Evolutionary conservation across 768 basidiomycete species (phyloP), one percentile per base, ranked within the genome.

Genomic region (Boletus bicolor): DNA sequence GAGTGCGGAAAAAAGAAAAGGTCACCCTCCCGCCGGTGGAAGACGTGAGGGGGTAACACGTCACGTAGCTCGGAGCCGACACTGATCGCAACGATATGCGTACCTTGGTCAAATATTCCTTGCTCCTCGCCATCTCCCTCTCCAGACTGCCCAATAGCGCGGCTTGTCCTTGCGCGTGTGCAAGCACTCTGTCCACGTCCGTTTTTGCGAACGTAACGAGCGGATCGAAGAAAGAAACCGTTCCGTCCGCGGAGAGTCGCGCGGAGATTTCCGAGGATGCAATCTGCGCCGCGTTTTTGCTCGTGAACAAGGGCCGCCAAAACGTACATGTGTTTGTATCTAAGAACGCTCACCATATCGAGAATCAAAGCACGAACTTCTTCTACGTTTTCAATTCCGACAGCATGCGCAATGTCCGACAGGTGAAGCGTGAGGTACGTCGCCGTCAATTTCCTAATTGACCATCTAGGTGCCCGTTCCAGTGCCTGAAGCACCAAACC

Each of bases 371-470:
- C 73, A 30, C 83, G 76, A 11, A 85, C 83, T 44, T 83, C 81
- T 14, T 79, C 81, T 47, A 80, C 77, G 24, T 64, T 77, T 5
- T 79, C 75, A 19, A 76, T 68, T 3, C 72, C 75, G 30, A 79
- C 61, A 3, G 69, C 64, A 15, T 76, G 77, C 3, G 81, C 86
- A 48, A 95, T 91, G 59, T 93, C 89, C 0, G 78, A 71, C 8
- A 94, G 72, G 36, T 85, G 80, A 15, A 93, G 82, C 0, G 89
- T 91, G 39, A 92, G 77, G 63, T 93, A 96, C 2, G 93, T 93
- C 49, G 82, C 81, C 0, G 88, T 93, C 54, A 94, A 81, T 67
- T 84, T 88, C 71, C 83, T 85, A 61, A 94, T 81, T 46, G 82
- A 75, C 85, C 92, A 93, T 19, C 87, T 78, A 0, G 90, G 87